Evolutionary conservation across 805 yeast species (phyloP).

Genomic region (Candida schatavii): DNA sequence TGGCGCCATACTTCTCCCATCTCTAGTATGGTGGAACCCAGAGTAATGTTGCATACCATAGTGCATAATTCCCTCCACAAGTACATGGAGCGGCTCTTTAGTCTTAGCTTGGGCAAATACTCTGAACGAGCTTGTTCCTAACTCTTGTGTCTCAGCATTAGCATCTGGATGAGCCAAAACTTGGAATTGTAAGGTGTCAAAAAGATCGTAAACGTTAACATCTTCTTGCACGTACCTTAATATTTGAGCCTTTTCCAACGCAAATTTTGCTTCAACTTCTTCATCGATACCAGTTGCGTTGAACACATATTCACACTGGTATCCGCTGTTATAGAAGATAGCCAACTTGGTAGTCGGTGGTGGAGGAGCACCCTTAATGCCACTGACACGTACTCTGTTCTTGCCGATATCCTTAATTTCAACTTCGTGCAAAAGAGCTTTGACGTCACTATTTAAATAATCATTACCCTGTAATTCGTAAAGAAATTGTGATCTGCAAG

Average conservation of each 20-base stretch:
- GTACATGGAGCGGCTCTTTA: neutral
- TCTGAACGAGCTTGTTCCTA: constrained; percentile 10
- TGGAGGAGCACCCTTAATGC: constrained; percentile 15
- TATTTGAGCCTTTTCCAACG: constrained; percentile 9
- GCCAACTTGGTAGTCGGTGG: constrained; percentile 16
- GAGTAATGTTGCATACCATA: constrained; percentile 11
- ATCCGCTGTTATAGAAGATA: constrained; percentile 13
- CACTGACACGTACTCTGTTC: constrained; percentile 12
- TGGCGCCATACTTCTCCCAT: neutral
- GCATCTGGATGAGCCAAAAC: constrained; percentile 5
- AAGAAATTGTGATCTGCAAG: constrained; percentile 14
- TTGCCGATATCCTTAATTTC: constrained; percentile 8
- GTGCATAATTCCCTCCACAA: constrained; percentile 3
- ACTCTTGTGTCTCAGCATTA: constrained; percentile 9
- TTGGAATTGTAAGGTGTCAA: constrained; percentile 12
- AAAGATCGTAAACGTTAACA: constrained; percentile 7
- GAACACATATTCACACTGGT: constrained; percentile 9
- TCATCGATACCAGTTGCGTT: constrained; percentile 13
- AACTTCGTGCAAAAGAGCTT: constrained; percentile 12
- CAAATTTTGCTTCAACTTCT: constrained; percentile 9
- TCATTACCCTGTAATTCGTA: constrained; percentile 22
- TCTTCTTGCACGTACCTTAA: constrained; percentile 6
- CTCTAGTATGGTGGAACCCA: constrained; percentile 2
- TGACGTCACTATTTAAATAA: constrained; percentile 18
- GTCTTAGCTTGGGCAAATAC: constrained; percentile 9